Evolutionary conservation across 1,139 yeast genomes (phyloP).

Genomic region (Yamadazyma conglobata): DNA sequence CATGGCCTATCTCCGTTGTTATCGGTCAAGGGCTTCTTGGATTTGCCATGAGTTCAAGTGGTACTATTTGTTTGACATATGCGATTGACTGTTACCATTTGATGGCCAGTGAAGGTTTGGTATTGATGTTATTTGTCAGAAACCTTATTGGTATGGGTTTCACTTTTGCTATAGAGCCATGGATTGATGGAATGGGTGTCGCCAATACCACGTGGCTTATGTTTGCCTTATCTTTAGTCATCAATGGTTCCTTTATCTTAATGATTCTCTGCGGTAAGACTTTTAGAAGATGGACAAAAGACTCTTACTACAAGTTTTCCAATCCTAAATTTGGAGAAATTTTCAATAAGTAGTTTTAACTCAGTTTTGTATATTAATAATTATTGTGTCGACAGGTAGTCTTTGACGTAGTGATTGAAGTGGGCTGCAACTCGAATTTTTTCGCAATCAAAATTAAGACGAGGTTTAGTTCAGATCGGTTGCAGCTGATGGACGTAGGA

Average conservation of each 20-base stretch:
- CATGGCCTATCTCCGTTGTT: slow-evolving; percentile 53
- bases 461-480: neutral
- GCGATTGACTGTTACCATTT: slow-evolving; percentile 57
- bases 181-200: slow-evolving; percentile 39
- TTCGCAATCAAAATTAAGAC: too few species aligned
- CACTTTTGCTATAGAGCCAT: slow-evolving; percentile 47
- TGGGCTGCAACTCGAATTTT: too few species aligned
- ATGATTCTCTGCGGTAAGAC: slow-evolving; percentile 41
- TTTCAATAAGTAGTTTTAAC: too few species aligned
- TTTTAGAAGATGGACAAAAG: slow-evolving; percentile 32
- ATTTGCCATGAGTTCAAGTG: slow-evolving; percentile 55
- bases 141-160: slow-evolving; percentile 48
- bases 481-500: slow-evolving; percentile 27
- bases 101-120: slow-evolving; percentile 54
- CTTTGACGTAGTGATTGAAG: too few species aligned
- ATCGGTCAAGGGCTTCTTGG: slow-evolving; percentile 55
- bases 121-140: slow-evolving; percentile 45
- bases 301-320: slow-evolving; percentile 21
- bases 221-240: slow-evolving; percentile 42
- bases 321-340: slow-evolving; percentile 16
- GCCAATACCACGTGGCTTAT: slow-evolving; percentile 42
- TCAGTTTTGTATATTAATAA: too few species aligned
- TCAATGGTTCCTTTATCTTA: slow-evolving; percentile 39
- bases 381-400: too few species aligned
- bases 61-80: slow-evolving; percentile 54